Evolutionary conservation across 148 eudicot genomes (phyloP).

Genomic region (Nepenthes gracilis): DNA sequence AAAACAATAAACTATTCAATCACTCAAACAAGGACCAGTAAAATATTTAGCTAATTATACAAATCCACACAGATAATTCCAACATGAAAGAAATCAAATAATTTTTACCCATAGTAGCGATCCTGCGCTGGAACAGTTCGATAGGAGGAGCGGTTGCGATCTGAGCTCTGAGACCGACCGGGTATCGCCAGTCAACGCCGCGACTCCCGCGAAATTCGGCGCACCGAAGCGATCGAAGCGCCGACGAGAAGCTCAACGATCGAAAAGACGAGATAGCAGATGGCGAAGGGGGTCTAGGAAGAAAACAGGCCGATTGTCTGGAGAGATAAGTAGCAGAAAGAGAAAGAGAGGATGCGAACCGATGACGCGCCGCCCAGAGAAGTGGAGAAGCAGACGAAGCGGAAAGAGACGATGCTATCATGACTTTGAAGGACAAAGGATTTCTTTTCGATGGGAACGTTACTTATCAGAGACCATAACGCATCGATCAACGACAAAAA

Average conservation of each 20-base stretch:
- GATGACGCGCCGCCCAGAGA: constrained; percentile 29
- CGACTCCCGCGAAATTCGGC: constrained; percentile 46
- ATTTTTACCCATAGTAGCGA: constrained; percentile 72
- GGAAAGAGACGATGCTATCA: constrained; percentile 11
- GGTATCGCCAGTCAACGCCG: constrained; percentile 53
- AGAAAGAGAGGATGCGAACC: constrained; percentile 28
- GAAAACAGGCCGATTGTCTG: constrained; percentile 2
- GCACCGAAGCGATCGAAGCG: constrained; percentile 26
- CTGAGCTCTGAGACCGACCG: constrained; percentile 44
- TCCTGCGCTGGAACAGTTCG: constrained; percentile 48
- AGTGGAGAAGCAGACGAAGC: constrained; percentile 21
- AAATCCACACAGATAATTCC: not conserved
- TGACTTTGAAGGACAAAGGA: not conserved
- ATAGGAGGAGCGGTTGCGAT: constrained; percentile 35
- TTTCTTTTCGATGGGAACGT: no score
- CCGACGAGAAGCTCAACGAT: constrained; percentile 23
- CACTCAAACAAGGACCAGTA: no score
- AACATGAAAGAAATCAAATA: not conserved
- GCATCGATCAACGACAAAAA: no score
- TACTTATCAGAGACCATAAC: no score
- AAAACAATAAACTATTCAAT: no score
- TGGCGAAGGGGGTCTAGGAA: constrained; percentile 14
- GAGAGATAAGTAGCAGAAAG: constrained; percentile 2
- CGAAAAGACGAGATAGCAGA: constrained; percentile 16
- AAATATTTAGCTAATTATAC: no score